phyloP scores from a whole-genome alignment of 1,284 basidiomycete species.

The Rhodotorula sp. region DNA sequence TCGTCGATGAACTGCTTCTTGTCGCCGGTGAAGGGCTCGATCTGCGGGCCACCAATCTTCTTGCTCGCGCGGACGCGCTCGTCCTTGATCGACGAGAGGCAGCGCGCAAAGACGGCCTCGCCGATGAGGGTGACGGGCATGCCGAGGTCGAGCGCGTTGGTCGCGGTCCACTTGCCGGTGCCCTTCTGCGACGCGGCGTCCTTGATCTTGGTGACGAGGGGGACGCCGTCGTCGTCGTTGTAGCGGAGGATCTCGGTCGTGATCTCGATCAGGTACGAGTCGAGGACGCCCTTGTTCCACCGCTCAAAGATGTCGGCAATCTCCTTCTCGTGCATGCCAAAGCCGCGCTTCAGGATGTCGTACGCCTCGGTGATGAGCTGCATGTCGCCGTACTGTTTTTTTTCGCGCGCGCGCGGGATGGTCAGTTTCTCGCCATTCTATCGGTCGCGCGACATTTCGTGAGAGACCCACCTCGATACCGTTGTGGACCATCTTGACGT shows the following conservation, averaged over 20 bases:
- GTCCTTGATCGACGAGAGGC: conserved; percentile 92
- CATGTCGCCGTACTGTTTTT: conserved; percentile 95
- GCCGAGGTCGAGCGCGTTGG: conserved; percentile 94
- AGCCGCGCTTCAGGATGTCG: conserved; percentile 96
- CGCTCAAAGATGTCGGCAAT: conserved; percentile 65
- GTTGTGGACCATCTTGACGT: conserved; percentile 94
- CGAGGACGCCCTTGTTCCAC: conserved; percentile 99
- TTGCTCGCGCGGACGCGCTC: conserved; percentile 94
- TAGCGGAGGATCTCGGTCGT: conserved; percentile 91
- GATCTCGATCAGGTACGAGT: conserved; percentile 99
- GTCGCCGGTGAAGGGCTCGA: conserved; percentile 92
- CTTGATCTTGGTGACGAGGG: conserved; percentile 89
- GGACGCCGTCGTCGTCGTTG: conserved; percentile 91
- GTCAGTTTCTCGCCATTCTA: background rate
- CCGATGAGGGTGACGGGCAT: conserved; percentile 90
- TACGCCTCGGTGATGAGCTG: conserved; percentile 98
- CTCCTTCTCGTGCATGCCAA: conserved; percentile 77
- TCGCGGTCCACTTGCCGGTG: conserved; percentile 99
- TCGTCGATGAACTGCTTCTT: conserved; percentile 99
- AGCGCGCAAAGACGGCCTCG: conserved; percentile 98
- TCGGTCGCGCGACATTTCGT: background rate
- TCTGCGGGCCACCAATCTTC: conserved; percentile 80
- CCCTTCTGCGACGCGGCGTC: conserved; percentile 98
- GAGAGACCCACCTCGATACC: conserved; percentile 65
- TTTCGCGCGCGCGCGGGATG: background rate